These are phyloP conservation scores for Russula ochroleuca DNA, from an alignment of 768 basidiomycete genomes.

Conservation along the genomic window DNA sequence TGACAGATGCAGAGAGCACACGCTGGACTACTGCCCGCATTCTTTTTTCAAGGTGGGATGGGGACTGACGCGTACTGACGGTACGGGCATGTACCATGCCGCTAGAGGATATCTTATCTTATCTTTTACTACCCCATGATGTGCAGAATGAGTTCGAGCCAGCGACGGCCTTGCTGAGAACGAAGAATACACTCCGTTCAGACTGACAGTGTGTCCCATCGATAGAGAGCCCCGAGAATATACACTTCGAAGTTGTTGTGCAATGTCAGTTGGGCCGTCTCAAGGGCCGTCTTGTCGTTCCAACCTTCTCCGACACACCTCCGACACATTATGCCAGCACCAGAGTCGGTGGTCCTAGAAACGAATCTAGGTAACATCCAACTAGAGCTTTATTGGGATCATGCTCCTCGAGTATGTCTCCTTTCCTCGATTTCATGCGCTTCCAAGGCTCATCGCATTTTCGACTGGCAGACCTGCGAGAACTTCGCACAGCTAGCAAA, in stretches of 20 bases:
- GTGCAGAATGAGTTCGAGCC: neutral
- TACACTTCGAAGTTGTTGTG: neutral
- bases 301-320: no score
- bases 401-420: constrained; percentile 64
- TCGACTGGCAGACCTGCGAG: constrained; percentile 68
- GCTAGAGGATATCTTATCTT: constrained; percentile 3
- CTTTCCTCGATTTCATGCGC: neutral
- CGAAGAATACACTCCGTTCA: neutral
- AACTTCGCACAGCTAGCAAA: constrained; percentile 92
- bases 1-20: constrained; percentile 79
- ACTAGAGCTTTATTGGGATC: constrained; percentile 89
- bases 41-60: constrained; percentile 31
- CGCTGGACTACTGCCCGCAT: constrained; percentile 85
- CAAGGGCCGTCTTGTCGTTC: no score
- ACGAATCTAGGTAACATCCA: constrained; percentile 84
- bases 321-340: constrained; percentile 10
- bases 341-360: constrained; percentile 66
- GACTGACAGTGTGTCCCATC: neutral
- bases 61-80: no score
- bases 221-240: neutral
- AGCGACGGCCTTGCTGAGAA: neutral
- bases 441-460: neutral
- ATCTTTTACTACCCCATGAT: neutral
- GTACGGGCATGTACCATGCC: no score
- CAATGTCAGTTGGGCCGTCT: neutral